Conservation (phyloP, 352 stramenopile species). For the Albugo laibachii region DNA sequence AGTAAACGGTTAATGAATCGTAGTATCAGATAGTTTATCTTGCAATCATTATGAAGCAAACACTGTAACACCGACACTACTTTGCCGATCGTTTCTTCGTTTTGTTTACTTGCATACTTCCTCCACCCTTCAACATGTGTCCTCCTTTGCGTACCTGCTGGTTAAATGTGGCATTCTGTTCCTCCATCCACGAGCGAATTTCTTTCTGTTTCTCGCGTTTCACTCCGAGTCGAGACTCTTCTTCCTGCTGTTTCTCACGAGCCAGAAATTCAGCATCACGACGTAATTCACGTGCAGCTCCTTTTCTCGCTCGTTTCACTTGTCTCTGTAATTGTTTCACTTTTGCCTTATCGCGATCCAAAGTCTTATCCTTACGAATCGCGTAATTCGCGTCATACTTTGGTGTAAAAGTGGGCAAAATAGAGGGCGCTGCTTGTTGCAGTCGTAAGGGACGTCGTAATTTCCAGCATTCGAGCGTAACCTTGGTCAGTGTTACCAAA, state of each 20-base stretch:
- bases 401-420: constrained; percentile 67
- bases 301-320: constrained; percentile 93
- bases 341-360: constrained; percentile 60
- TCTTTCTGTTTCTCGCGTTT: constrained; percentile 87
- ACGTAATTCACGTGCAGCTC: constrained; percentile 85
- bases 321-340: constrained; percentile 86
- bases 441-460: constrained; percentile 31
- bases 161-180: constrained; percentile 95
- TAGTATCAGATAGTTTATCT: too few species aligned
- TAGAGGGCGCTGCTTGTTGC: constrained; percentile 44
- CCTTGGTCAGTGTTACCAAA: not conserved
- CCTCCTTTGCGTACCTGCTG: constrained; percentile 91
- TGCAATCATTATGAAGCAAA: too few species aligned
- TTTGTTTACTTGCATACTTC: constrained; percentile 6
- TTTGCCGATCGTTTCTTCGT: too few species aligned
- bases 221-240: constrained; percentile 36
- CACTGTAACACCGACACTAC: too few species aligned
- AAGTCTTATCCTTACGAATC: constrained; percentile 79
- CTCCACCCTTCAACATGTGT: constrained; percentile 88
- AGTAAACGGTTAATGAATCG: constrained; percentile 8
- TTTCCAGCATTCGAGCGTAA: not conserved
- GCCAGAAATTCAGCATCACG: constrained; percentile 89
- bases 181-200: constrained; percentile 90
- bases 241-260: constrained; percentile 81
- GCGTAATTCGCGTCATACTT: constrained; percentile 86